phyloP scores from a whole-genome alignment of 2,329 filamentous ascomycete species.

The Aphanocladium album region DNA sequence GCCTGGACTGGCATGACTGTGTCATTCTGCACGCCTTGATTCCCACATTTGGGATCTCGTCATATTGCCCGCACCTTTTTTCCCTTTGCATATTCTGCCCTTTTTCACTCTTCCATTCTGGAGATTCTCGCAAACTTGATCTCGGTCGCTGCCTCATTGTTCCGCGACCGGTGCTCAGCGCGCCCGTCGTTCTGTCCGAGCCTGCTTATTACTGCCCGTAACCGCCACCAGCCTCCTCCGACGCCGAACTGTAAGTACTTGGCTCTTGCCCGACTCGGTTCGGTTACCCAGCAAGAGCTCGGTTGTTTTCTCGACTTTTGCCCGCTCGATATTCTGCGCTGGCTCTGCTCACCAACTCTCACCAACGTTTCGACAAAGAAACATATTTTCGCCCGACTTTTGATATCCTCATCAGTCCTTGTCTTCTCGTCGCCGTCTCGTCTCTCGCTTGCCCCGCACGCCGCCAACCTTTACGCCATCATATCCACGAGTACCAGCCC shows the following conservation, averaged over 20 bases:
- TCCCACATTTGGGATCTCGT: conserved; percentile 3
- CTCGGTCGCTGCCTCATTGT: not conserved
- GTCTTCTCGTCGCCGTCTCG: not conserved
- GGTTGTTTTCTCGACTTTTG: not conserved
- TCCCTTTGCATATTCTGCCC: not conserved
- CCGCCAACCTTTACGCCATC: not conserved
- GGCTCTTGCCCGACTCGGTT: not conserved
- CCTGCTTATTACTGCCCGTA: not conserved
- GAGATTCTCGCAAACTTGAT: not conserved
- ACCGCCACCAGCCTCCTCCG: not conserved
- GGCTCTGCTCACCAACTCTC: not conserved
- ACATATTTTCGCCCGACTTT: not conserved
- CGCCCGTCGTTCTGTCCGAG: not conserved
- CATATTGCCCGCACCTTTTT: not conserved
- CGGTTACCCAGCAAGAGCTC: not conserved
- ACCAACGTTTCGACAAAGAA: not conserved
- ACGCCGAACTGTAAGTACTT: not conserved
- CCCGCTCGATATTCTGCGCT: not conserved
- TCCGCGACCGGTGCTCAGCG: not conserved
- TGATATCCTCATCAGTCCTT: not conserved
- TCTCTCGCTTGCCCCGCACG: conserved; percentile 8
- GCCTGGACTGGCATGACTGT: conserved; percentile 11
- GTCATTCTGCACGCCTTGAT: conserved; percentile 7
- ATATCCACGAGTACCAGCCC: not conserved
- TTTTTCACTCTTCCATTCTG: not conserved